A percentile compares a stretch with the other conserved stretches of the same genome.
Evolutionary conservation across 805 yeast genomes (phyloP).

Genomic region (Candida quercuum): DNA sequence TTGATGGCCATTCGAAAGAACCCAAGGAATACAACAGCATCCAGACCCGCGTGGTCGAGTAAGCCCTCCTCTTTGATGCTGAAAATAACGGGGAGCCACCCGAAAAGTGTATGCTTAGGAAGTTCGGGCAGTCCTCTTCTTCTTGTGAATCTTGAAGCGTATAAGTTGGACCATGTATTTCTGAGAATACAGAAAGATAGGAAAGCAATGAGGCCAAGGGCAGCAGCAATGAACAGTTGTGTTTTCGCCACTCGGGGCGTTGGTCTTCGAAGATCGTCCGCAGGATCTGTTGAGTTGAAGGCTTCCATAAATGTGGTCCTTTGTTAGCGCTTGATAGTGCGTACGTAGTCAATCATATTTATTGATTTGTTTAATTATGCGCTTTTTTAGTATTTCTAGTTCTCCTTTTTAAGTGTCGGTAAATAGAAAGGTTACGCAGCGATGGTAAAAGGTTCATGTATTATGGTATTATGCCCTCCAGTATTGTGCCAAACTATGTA

Average conservation of each 20-base stretch:
- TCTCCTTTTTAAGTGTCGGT: not conserved
- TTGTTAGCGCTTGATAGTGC: too few species aligned
- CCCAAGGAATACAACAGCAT: conserved; percentile 87
- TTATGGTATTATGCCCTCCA: conserved; percentile 98
- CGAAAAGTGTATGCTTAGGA: conserved; percentile 55
- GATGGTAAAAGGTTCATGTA: conserved; percentile 37
- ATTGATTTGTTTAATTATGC: too few species aligned
- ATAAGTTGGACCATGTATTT: conserved; percentile 71
- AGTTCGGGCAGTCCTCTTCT: conserved; percentile 53
- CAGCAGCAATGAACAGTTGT: conserved; percentile 65
- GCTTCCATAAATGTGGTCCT: too few species aligned
- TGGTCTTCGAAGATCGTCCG: conserved; percentile 21
- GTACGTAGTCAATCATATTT: too few species aligned
- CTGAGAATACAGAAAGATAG: conserved; percentile 65
- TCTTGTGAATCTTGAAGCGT: conserved; percentile 63
- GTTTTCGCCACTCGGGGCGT: conserved; percentile 59
- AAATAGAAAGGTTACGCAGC: not conserved
- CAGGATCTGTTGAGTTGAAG: conserved; percentile 3
- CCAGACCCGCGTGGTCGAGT: conserved; percentile 86
- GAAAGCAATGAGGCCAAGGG: conserved; percentile 66
- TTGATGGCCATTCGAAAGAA: conserved; percentile 87
- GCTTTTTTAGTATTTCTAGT: not conserved
- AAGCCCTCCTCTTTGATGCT: conserved; percentile 68
- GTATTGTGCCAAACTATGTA: conserved; percentile 94
- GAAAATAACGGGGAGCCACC: conserved; percentile 73